Percentiles rank a stretch among this genome's conserved stretches.
Evolutionary conservation across 345 rosid species (phyloP).

Genomic region (Gossypium turneri): DNA sequence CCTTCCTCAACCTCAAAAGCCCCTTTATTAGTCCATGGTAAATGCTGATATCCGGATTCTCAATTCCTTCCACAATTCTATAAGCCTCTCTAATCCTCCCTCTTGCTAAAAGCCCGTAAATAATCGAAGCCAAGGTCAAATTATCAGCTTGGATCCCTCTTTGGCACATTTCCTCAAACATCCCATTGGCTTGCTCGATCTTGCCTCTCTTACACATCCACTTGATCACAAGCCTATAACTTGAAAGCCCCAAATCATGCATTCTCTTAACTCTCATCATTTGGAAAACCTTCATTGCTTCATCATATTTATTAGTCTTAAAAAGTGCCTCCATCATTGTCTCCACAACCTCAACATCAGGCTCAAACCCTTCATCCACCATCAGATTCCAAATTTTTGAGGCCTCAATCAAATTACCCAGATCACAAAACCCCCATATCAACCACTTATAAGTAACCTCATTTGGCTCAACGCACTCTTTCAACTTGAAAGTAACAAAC

Average conservation of each 20-base stretch:
- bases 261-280: slow-evolving; percentile 43
- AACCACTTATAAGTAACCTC: slow-evolving; percentile 57
- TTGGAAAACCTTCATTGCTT: slow-evolving; percentile 65
- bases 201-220: slow-evolving; percentile 78
- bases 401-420: slow-evolving; percentile 69
- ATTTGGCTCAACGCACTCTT: slow-evolving; percentile 46
- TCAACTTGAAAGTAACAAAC: slow-evolving; percentile 50
- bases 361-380: slow-evolving; percentile 65
- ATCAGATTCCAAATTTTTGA: slow-evolving; percentile 73
- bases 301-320: slow-evolving; percentile 50
- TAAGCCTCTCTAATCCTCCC: slow-evolving; percentile 61
- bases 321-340: slow-evolving; percentile 60
- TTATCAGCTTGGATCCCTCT: slow-evolving; percentile 52
- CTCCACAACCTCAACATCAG: slow-evolving; percentile 49
- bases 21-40: slow-evolving; percentile 80
- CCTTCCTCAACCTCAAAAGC: slow-evolving; percentile 27
- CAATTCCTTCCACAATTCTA: slow-evolving; percentile 29
- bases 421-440: slow-evolving; percentile 59
- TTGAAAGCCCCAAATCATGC: slow-evolving; percentile 53
- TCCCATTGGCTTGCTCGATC: slow-evolving; percentile 30
- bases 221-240: slow-evolving; percentile 58
- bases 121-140: slow-evolving; percentile 35
- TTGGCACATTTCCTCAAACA: slow-evolving; percentile 70
- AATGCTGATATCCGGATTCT: slow-evolving; percentile 53
- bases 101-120: slow-evolving; percentile 49